These are phyloP conservation scores for Apiospora marii DNA, from an alignment of 2,329 filamentous ascomycete species.

Conservation along the genomic window DNA sequence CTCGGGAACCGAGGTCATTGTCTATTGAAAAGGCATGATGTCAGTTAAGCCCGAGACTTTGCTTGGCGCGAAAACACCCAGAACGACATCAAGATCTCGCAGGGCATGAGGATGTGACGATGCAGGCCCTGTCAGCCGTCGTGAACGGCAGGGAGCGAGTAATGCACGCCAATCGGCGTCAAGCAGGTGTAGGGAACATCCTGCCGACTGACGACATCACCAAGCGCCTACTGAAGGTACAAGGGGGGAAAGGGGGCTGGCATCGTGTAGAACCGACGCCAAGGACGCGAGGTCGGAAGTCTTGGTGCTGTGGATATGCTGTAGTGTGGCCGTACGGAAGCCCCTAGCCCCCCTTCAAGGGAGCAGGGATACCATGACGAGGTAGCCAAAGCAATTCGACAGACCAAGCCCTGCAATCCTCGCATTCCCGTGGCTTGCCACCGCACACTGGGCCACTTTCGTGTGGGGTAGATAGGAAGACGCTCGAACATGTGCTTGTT, in stretches of 20 bases:
- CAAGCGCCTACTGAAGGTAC: neutral
- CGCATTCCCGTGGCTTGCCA: neutral
- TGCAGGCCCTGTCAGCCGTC: neutral
- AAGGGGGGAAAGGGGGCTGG: neutral
- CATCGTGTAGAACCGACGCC: constrained; percentile 27
- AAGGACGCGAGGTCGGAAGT: constrained; percentile 37
- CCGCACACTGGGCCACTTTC: constrained; percentile 1
- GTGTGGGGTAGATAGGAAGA: neutral
- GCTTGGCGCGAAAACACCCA: neutral
- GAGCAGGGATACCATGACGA: constrained; percentile 28
- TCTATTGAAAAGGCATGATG: constrained; percentile 45
- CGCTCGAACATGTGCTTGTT: neutral
- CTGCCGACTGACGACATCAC: constrained; percentile 16
- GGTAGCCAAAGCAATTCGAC: neutral
- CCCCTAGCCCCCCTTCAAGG: neutral
- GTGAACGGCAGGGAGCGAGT: neutral
- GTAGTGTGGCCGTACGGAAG: neutral
- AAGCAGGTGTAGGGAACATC: neutral
- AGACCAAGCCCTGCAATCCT: constrained; percentile 5
- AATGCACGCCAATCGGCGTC: neutral
- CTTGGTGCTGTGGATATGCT: constrained; percentile 22
- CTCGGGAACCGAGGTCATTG: constrained; percentile 54
- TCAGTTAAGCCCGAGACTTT: constrained; percentile 28
- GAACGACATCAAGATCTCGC: neutral
- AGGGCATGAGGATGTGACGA: neutral